These are phyloP conservation scores for Ottelia alismoides DNA, from an alignment of 106 monocot genomes.

Conservation along the genomic window DNA sequence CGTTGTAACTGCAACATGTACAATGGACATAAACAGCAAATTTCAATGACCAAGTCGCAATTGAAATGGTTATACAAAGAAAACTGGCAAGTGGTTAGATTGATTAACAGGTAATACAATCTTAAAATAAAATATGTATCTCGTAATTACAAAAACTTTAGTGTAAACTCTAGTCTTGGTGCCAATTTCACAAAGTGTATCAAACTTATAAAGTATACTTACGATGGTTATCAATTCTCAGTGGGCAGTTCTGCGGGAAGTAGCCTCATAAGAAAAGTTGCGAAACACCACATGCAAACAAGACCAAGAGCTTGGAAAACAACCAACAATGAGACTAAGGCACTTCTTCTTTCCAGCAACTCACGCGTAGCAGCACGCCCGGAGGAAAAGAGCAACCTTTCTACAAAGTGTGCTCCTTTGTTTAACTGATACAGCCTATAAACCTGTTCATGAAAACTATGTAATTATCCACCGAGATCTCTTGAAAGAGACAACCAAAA, in stretches of 20 bases:
- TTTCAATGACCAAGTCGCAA: no score
- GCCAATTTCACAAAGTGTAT: no score
- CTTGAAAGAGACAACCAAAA: background rate
- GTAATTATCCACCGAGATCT: background rate
- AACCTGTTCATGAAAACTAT: slow-evolving; percentile 15
- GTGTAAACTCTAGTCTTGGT: no score
- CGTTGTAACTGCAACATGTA: no score
- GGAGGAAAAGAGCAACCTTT: slow-evolving; percentile 30
- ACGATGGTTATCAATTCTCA: slow-evolving; percentile 36
- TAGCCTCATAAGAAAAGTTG: slow-evolving; percentile 41
- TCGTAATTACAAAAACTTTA: no score
- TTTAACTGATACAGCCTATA: slow-evolving; percentile 46
- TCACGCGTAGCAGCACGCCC: slow-evolving; percentile 10
- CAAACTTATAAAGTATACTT: no score
- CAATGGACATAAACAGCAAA: no score
- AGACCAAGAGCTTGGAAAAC: slow-evolving; percentile 42
- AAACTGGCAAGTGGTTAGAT: no score
- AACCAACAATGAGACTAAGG: slow-evolving; percentile 29
- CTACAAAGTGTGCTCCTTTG: slow-evolving; percentile 48
- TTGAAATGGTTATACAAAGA: no score
- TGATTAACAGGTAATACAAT: no score
- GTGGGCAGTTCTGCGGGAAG: slow-evolving; percentile 48
- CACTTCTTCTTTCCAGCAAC: slow-evolving; percentile 25
- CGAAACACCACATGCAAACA: slow-evolving; percentile 45
- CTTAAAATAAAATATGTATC: no score